A percentile compares a stretch with the other conserved stretches of the same genome.
phyloP scores from a whole-genome alignment of 805 yeast species.

The Ogataea salicorniae region DNA sequence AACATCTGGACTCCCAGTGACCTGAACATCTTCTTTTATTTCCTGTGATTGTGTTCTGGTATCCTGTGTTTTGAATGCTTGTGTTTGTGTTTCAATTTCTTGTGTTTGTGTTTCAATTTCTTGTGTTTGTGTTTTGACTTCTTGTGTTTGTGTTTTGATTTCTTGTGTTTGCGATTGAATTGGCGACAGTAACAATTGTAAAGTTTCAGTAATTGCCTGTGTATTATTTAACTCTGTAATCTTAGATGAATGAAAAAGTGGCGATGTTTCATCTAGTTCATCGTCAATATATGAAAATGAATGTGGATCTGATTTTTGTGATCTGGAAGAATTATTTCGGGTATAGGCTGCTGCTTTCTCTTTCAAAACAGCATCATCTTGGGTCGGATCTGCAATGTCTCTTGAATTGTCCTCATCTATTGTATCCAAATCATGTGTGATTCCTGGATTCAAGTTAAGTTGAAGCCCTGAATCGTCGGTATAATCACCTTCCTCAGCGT shows the following conservation, averaged over 20 bases:
- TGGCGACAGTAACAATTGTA: too few relatives aligned
- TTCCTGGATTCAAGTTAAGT: constrained; percentile 18
- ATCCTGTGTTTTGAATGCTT: neutral
- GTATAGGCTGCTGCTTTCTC: neutral
- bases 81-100: neutral
- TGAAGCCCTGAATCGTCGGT: constrained; percentile 20
- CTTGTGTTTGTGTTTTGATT: neutral
- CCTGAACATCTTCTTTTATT: constrained; percentile 14
- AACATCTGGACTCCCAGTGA: constrained; percentile 21
- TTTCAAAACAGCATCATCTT: neutral
- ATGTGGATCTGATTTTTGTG: too few relatives aligned
- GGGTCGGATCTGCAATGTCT: neutral
- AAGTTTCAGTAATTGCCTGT: too few relatives aligned
- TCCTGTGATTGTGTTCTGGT: neutral
- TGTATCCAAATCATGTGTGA: neutral
- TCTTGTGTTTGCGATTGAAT: neutral
- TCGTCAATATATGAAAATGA: too few relatives aligned
- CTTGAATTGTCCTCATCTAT: neutral
- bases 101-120: neutral
- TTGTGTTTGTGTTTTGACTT: neutral
- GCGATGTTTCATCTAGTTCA: too few relatives aligned
- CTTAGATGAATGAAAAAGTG: too few relatives aligned
- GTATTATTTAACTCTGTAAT: too few relatives aligned
- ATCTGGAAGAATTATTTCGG: too few relatives aligned
- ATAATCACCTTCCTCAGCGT: constrained; percentile 11